Evolutionary conservation across 2,329 filamentous ascomycete species (phyloP).

Genomic region (Cryphonectria japonica): DNA sequence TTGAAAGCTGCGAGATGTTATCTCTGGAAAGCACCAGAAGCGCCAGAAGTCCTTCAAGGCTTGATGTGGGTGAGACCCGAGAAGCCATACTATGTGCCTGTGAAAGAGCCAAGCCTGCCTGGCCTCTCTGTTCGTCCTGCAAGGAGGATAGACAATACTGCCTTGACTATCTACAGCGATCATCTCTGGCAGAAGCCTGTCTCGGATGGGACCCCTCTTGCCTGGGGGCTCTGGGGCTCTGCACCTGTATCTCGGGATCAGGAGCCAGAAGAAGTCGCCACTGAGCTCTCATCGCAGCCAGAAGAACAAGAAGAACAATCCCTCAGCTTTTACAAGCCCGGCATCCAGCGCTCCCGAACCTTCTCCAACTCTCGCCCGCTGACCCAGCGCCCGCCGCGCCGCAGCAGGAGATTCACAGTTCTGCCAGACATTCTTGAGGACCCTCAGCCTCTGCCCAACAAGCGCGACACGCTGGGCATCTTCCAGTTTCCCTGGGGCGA

Average conservation of each 20-base stretch:
- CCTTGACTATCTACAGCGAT: constrained; percentile 43
- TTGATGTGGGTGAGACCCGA: constrained; percentile 36
- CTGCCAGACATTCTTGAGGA: constrained; percentile 68
- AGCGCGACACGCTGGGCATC: constrained; percentile 63
- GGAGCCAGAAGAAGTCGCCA: constrained; percentile 12
- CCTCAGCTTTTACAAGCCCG: constrained; percentile 23
- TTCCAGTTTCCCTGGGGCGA: constrained; percentile 71
- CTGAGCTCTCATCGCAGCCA: constrained; percentile 4
- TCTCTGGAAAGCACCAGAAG: constrained; percentile 36
- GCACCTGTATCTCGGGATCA: constrained; percentile 21
- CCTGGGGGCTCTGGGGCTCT: constrained; percentile 38
- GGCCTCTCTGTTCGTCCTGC: constrained; percentile 41
- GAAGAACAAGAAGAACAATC: constrained; percentile 2
- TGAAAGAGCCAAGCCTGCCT: constrained; percentile 34
- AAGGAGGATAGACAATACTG: constrained; percentile 39
- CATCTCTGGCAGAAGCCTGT: constrained; percentile 46
- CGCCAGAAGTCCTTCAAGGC: constrained; percentile 18
- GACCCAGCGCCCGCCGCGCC: constrained; percentile 58
- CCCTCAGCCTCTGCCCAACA: constrained; percentile 61
- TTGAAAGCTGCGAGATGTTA: not conserved
- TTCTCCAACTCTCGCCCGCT: constrained; percentile 44
- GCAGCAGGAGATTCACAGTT: constrained; percentile 59
- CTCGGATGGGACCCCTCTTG: constrained; percentile 28
- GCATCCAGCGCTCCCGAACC: constrained; percentile 33
- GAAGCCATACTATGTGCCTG: constrained; percentile 23